Evolutionary conservation across 179 eudicot species (phyloP), one percentile per base, ranked within the genome.

Genomic region (Corrigiola litoralis): DNA sequence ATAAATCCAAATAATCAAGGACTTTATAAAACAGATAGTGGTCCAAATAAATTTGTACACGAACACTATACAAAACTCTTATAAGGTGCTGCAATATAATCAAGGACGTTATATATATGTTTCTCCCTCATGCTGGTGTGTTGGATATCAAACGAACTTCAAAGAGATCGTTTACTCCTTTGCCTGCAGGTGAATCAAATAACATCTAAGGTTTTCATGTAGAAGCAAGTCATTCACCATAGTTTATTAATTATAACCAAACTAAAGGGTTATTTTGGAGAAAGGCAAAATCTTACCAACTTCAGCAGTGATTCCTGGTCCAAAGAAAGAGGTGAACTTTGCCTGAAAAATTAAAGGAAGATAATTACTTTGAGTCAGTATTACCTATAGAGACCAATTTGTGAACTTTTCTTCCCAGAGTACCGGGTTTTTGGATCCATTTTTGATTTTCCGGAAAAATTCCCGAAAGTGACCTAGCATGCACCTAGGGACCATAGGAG

Each of bases 221-320:
- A 23, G 4, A 16, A 17, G 29, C 29, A 31, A 46, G 34, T 16
- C 37, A 28, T 37, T 8, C 1, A 29, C 31, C 36, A 37, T 51
- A 12, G 24, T 17, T 53, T 14, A 31, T 18, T 16, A 6, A 45
- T 9, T 58, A 58, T 27, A 42, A 60, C 27, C 25, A n/a, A n/a
- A n/a, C n/a, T n/a, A n/a, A 41, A 16, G 50, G 41, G 37, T 5
- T 24, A 42, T 14, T 11, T 74, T 27, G 23, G 31, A 55, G 31
- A n/a, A 46, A 31, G 23, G 4, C 33, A 28, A 18, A 55, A 25
- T 49, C 88, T 80, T 80, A 94, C 99, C 94, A 55, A 94, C 74
- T 80, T 94, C 97, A 52, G 97, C 94, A 20, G 89, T 66, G 80
- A 94, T 84, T 52, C 97, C 99, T 56, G 99, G 99, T 67, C 99